These are phyloP conservation scores for Penicilliopsis zonata DNA, from an alignment of 495 filamentous ascomycete species.

Conservation along the genomic window DNA sequence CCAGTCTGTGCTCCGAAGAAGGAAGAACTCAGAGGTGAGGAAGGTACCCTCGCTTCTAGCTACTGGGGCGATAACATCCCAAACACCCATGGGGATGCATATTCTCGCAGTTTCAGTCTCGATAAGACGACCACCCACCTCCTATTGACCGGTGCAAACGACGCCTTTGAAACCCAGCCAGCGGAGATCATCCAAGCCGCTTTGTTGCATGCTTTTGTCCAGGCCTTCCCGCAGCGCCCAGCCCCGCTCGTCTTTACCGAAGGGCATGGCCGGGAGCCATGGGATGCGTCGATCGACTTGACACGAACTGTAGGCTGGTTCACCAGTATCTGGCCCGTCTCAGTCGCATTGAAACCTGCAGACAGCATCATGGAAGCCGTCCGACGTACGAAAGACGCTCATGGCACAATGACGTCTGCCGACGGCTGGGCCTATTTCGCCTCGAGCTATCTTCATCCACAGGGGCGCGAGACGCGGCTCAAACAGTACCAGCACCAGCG, in stretches of 20 bases:
- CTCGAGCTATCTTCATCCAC: constrained; percentile 5
- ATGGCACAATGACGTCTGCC: constrained; percentile 6
- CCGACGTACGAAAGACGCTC: constrained; percentile 10
- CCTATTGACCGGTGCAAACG: constrained; percentile 17
- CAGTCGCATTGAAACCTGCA: constrained; percentile 1
- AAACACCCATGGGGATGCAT: constrained; percentile 23
- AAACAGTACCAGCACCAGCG: constrained; percentile 4
- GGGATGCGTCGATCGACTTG: constrained; percentile 22
- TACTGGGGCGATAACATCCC: constrained; percentile 19
- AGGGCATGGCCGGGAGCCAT: constrained; percentile 36
- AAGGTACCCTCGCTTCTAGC: constrained; percentile 25
- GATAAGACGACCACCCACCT: constrained; percentile 16
- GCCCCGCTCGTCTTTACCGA: constrained; percentile 34
- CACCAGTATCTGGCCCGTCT: constrained; percentile 23
- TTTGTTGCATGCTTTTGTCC: constrained; percentile 23
- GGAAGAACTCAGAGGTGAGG: constrained; percentile 7
- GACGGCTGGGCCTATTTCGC: constrained; percentile 23
- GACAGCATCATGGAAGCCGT: constrained; percentile 1
- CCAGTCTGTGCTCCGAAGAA: not conserved
- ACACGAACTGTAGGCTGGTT: constrained; percentile 41
- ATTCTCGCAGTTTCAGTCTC: constrained; percentile 3
- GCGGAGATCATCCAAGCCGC: constrained; percentile 29
- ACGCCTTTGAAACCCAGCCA: constrained; percentile 19
- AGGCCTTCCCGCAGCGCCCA: constrained; percentile 25
- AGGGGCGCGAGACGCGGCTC: constrained; percentile 1